These are phyloP conservation scores for Paramecium tetraurelia DNA, from an alignment of 73 alveolate species.

Conservation along the genomic window DNA sequence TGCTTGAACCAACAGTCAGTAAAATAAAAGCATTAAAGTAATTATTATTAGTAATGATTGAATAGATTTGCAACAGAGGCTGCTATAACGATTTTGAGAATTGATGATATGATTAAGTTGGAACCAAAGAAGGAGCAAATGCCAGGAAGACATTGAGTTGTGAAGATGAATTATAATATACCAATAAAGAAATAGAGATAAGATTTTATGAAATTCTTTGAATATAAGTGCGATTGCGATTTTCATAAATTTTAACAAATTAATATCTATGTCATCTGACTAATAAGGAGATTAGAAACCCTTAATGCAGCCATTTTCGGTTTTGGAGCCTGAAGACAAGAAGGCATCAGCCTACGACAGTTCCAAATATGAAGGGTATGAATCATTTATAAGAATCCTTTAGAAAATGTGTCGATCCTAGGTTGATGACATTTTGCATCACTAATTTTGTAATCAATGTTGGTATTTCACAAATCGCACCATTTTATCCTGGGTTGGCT, in stretches of 20 bases:
- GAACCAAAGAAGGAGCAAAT: constrained; percentile 77
- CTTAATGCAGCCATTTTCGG: constrained; percentile 23
- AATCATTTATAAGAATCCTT: neutral
- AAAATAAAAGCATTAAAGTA: constrained; percentile 90
- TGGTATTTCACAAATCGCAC: constrained; percentile 36
- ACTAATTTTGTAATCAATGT: constrained; percentile 42
- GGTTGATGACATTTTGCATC: constrained; percentile 30
- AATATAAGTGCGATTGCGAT: neutral
- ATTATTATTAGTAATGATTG: neutral
- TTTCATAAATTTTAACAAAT: neutral
- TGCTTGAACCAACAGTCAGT: constrained; percentile 97
- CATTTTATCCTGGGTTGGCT: constrained; percentile 35
- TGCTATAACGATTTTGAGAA: constrained; percentile 96
- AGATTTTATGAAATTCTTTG: neutral
- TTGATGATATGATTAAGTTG: constrained; percentile 95
- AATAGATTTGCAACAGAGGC: constrained; percentile 98
- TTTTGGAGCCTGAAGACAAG: neutral
- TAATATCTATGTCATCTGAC: constrained; percentile 14
- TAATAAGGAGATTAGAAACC: neutral
- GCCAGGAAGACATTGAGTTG: constrained; percentile 69
- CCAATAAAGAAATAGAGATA: neutral
- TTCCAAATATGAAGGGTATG: constrained; percentile 11
- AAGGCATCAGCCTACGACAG: neutral
- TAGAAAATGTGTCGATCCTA: constrained; percentile 37
- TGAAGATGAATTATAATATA: neutral